A percentile compares a stretch with the other conserved stretches of the same genome.
These are phyloP conservation scores for Cystobasidiaceae sp. DNA, from an alignment of 1,284 basidiomycete genomes.

Conservation along the genomic window DNA sequence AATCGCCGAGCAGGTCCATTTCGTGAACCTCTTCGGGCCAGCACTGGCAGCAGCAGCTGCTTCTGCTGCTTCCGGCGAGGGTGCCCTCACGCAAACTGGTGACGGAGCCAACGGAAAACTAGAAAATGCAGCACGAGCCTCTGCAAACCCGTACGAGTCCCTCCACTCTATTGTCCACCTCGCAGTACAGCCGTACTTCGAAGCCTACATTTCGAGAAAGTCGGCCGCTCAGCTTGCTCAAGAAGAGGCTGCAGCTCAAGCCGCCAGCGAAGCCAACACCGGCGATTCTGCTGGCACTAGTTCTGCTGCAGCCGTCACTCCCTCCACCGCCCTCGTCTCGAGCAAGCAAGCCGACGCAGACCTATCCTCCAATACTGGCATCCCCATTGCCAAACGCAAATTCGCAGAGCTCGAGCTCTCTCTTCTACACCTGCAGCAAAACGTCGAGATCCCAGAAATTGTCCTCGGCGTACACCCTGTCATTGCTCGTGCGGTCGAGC, in stretches of 20 bases:
- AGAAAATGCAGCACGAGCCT: slow-evolving; percentile 31
- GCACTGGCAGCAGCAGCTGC: slow-evolving; percentile 23
- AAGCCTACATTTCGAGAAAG: slow-evolving; percentile 73
- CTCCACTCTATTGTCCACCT: slow-evolving; percentile 93
- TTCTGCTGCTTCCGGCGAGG: slow-evolving; percentile 37
- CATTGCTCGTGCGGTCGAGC: slow-evolving; percentile 80
- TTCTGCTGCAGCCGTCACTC: background rate
- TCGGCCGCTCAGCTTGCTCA: slow-evolving; percentile 36
- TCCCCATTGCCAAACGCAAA: slow-evolving; percentile 98
- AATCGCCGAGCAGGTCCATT: slow-evolving; percentile 79
- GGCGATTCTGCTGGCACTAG: background rate
- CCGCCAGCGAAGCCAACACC: background rate
- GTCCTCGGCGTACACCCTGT: slow-evolving; percentile 85
- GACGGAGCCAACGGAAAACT: slow-evolving; percentile 5
- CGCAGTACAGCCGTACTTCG: slow-evolving; percentile 96
- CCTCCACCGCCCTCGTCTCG: background rate
- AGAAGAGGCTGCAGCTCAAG: slow-evolving; percentile 31
- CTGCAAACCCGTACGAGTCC: slow-evolving; percentile 80
- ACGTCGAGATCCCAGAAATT: slow-evolving; percentile 97
- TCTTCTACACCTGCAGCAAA: slow-evolving; percentile 91
- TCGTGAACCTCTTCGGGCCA: slow-evolving; percentile 86
- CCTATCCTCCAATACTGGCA: slow-evolving; percentile 71
- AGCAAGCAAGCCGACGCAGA: slow-evolving; percentile 40
- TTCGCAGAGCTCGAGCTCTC: slow-evolving; percentile 98
- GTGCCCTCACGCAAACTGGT: background rate